Conservation (phyloP, 495 filamentous ascomycete genomes). For the Hypoxylon crocopeplum region DNA sequence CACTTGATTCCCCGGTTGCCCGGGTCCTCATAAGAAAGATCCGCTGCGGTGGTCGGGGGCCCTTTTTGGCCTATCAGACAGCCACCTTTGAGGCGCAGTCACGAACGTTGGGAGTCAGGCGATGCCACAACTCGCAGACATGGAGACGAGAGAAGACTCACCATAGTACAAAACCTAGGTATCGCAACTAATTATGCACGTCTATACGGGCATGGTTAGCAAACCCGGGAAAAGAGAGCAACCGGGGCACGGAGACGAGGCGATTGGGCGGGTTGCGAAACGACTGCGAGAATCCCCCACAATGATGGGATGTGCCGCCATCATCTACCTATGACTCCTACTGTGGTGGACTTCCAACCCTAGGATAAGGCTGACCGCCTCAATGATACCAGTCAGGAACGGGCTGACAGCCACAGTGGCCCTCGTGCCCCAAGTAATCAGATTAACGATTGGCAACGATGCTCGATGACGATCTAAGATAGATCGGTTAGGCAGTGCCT, state of each 20-base stretch:
- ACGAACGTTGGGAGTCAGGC: constrained; percentile 36
- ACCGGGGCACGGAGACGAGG: constrained; percentile 22
- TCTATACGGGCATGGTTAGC: constrained; percentile 9
- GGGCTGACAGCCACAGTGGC: constrained; percentile 18
- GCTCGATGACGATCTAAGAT: constrained; percentile 30
- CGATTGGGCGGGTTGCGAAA: constrained; percentile 44
- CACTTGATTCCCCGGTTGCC: constrained; percentile 40
- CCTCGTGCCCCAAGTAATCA: constrained; percentile 1
- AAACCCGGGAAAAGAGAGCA: constrained; percentile 12
- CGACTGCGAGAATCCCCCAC: constrained; percentile 22
- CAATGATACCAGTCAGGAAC: constrained; percentile 5
- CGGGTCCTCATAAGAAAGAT: constrained; percentile 18
- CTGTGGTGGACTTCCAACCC: constrained; percentile 13
- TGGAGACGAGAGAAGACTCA: constrained; percentile 24
- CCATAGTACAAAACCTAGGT: not conserved
- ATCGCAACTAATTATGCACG: constrained; percentile 3
- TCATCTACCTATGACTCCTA: too few species aligned
- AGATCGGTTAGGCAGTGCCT: constrained; percentile 25
- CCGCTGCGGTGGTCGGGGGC: constrained; percentile 24
- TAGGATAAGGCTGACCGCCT: constrained; percentile 36
- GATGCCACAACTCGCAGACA: constrained; percentile 31
- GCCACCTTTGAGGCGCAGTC: constrained; percentile 44
- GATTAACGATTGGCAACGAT: constrained; percentile 15
- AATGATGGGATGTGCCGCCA: constrained; percentile 13
- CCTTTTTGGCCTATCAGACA: constrained; percentile 37